Evolutionary conservation across 164 flowering plant genomes (phyloP), one percentile per base, ranked within the genome.

Genomic region (Tetrastigma voinierianum): DNA sequence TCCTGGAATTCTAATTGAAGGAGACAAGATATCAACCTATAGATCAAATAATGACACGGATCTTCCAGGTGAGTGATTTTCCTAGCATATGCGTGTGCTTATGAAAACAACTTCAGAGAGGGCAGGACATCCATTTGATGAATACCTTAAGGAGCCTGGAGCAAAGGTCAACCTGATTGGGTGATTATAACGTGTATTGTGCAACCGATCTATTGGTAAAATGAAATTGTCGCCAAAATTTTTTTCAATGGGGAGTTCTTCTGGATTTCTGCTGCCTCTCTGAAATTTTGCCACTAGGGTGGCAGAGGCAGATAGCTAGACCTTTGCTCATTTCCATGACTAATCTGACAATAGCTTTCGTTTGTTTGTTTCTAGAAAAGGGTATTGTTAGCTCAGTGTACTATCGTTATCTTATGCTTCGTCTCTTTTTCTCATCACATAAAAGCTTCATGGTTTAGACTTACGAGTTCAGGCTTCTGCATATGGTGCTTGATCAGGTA

Each of bases 1-100:
- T 85, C 94, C 97, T 57, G 98, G 98, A 67, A 87, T 91, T 72
- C 67, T 91, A 57, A 56, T 86, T 40, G 88, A 79, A 63, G 57
- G 60, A 59, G 89, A 88, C 58, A 69, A 76, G 70, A 58, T 74
- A 57, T 77, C 82, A 15, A 51, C 77, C 13, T 69, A 70, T 65
- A 78, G 71, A 70, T 80, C 86, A 46, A 81, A 78, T 1, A 59
- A 64, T 76, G 79, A 67, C 5, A 57, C 73, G 44, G 84, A 81
- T 51, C 43, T 80, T 13, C 76, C 78, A 44, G 96, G 90, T 87
- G 66, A 83, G 83, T 70, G 18, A 23, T 72, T 60, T 57, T 57
- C 32, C 20, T 24, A 20, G 51, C 23, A 24, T 67, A 44, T 21
- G 20, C 6, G 6, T 32, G 40, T 32, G 40, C 40, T 2, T 32